phyloP scores from a whole-genome alignment of 345 rosid genomes.

The Salix caprea region DNA sequence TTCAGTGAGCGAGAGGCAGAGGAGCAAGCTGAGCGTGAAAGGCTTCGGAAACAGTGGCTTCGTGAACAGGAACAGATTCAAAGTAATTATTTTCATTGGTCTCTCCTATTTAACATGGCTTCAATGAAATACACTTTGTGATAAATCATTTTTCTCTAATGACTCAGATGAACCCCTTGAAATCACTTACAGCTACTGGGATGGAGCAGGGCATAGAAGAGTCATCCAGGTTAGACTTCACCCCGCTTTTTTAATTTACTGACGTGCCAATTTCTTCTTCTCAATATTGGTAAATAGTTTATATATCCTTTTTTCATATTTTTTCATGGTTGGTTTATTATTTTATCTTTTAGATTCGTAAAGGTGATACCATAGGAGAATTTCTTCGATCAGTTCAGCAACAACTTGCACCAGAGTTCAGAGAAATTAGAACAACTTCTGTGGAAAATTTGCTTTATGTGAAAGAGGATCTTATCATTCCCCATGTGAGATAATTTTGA shows the following conservation, averaged over 20 bases:
- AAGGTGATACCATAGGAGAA: constrained; percentile 88
- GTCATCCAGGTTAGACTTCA: constrained; percentile 60
- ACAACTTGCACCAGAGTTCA: constrained; percentile 97
- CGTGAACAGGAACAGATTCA: constrained; percentile 82
- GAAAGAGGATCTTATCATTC: constrained; percentile 95
- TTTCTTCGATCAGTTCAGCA: constrained; percentile 89
- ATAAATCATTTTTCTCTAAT: constrained; percentile 13
- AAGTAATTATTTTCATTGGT: constrained; percentile 40
- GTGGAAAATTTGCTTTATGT: constrained; percentile 97
- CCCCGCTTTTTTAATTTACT: constrained; percentile 2
- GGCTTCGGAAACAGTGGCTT: constrained; percentile 84
- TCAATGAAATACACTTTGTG: not conserved
- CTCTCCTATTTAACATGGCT: not conserved
- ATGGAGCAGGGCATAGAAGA: constrained; percentile 96
- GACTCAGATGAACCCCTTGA: constrained; percentile 80
- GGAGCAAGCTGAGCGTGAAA: constrained; percentile 98
- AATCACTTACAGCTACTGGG: constrained; percentile 99
- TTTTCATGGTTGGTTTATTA: not conserved
- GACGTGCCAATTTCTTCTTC: not conserved
- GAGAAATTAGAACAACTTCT: constrained; percentile 87
- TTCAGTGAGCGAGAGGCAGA: constrained; percentile 99
- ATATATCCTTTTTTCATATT: not conserved
- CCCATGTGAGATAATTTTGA: constrained; percentile 64
- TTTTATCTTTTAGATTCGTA: constrained; percentile 49
- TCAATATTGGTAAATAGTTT: not conserved